A percentile compares a stretch with the other conserved stretches of the same genome.
Evolutionary conservation across 2,329 filamentous ascomycete species (phyloP).

Genomic region (Arachnomyces sp.): DNA sequence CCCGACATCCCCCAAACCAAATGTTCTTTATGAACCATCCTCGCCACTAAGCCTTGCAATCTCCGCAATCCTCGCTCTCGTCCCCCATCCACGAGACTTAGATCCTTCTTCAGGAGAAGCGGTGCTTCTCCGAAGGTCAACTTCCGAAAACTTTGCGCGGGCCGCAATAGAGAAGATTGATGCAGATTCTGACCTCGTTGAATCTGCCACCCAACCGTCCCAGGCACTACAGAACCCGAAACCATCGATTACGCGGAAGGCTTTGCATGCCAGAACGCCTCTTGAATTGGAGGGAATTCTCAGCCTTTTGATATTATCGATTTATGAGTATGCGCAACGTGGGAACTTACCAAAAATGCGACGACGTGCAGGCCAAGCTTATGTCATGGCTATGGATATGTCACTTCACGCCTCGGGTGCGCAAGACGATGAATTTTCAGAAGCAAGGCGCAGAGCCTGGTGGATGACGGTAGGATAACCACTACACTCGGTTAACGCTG

Average conservation of each 20-base stretch:
- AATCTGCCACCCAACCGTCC: conserved; percentile 33
- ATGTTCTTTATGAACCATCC: conserved; percentile 28
- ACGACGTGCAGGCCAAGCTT: conserved; percentile 37
- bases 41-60: conserved; percentile 40
- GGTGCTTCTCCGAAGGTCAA: conserved; percentile 29
- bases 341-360: conserved; percentile 42
- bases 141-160: conserved; percentile 34
- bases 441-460: conserved; percentile 38
- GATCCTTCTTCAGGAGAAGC: conserved; percentile 29
- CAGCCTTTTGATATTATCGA: conserved; percentile 34
- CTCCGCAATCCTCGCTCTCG: conserved; percentile 34
- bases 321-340: conserved; percentile 40
- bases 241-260: conserved; percentile 25
- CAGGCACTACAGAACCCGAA: conserved; percentile 29
- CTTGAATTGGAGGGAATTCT: conserved; percentile 36
- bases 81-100: conserved; percentile 35
- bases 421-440: conserved; percentile 29
- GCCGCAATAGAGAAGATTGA: conserved; percentile 33
- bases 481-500: background rate
- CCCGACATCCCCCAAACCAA: conserved; percentile 24
- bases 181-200: conserved; percentile 34
- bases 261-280: conserved; percentile 32
- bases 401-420: conserved; percentile 30
- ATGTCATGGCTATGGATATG: conserved; percentile 37
- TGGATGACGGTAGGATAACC: conserved; percentile 38